Base-by-base conservation (phyloP, 352 stramenopile species). In the Globisporangium emineosum region DNA sequence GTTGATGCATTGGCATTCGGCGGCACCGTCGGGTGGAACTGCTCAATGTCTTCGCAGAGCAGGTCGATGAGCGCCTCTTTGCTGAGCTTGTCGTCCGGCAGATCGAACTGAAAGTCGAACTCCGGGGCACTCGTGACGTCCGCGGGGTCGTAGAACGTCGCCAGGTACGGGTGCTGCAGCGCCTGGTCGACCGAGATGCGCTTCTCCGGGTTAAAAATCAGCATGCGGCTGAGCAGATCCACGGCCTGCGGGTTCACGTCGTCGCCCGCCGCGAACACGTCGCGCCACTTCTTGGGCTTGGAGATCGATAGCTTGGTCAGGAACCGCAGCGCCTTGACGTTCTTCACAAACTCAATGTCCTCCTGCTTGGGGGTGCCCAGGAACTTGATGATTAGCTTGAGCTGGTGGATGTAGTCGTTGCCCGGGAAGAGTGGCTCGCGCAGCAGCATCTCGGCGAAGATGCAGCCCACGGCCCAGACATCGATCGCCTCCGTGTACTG, bases 401-500 rank as follows among this genome's bases (percentile, higher is more conserved):
- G 83, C 58, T 93, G 85, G 64, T 93, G 79, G 45, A 92, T 84
- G 69, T 91, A 93, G 68, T 93, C 85, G 40, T 93, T 89, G 54
- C 85, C 85, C 3, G 82, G 94, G 67, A 99, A 99, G 35, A 98
- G 86, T 51, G 97, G 96, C 71, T 99, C 98, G 42, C 97, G 83
- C 40, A 90, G 69, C 19, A 99, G 85, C 66, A 99, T 93, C 78
- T 99, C 97, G 17, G 93, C 97, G 69, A 99, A 98, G 65, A 99
- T 99, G 70, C 97, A 99, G 19, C 97, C 97, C 21, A 98, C 94
- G 58, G 85, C 88, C 94, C 94, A 98, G 17, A 98, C 71, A 68
- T 98, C 94, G 61, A 98, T 93, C 23, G 91, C 86, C 65, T 96
- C 89, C 3, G 89, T 96, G 75, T 99, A 99, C 37, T 98, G 78